Base-by-base conservation (phyloP, 2,329 filamentous ascomycete species). In the Diaporthe citriasiana region DNA sequence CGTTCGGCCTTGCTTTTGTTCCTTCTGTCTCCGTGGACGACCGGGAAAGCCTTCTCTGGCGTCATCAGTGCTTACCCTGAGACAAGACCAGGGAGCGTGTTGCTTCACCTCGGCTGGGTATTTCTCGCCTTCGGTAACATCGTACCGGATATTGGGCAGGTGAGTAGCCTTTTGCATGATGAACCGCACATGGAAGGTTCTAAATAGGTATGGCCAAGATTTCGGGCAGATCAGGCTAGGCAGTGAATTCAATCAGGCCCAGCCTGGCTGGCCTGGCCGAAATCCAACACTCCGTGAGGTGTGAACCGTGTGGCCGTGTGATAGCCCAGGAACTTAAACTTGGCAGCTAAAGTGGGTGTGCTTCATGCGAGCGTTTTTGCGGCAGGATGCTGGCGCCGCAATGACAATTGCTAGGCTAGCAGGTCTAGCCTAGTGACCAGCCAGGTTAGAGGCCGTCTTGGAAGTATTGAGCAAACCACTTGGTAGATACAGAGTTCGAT, bases 51-150 rank as follows among this genome's bases (percentile, higher is more conserved):
- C 45, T 51, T 60, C 55, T 40, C 56, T 68, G 63, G 63, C 63
- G 63, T 68, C 63, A 68, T 68, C 47, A 27, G 47, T 68, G 63
- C 33, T 68, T 50, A 68, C 63, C 47, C 63, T 68, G 63, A 68
- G 60, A 66, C 47, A 40, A 27, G 45, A 17, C 47, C 63, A 27
- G 30, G 63, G 63, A 40, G 38, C n/a, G 47, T 30, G n/a, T 53
- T 38, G 63, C 63, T 68, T 68, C 33, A 68, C 47, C 63, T 68
- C 63, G 63, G 63, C n/a, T 22, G 63, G 40, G 22, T 9, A 35
- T 40, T 68, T n/a, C 47, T 68, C 63, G 47, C 63, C 63, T 68
- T 68, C 63, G 47, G 63, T 68, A 68, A 68, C 63, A 68, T 68
- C 33, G 63, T 30, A 68, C 33, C 47, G 69, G 69, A 71, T n/a